Percentiles rank a stretch among this genome's conserved stretches.
These are phyloP conservation scores for Citropsis articulata DNA, from an alignment of 345 rosid species.

Conservation along the genomic window DNA sequence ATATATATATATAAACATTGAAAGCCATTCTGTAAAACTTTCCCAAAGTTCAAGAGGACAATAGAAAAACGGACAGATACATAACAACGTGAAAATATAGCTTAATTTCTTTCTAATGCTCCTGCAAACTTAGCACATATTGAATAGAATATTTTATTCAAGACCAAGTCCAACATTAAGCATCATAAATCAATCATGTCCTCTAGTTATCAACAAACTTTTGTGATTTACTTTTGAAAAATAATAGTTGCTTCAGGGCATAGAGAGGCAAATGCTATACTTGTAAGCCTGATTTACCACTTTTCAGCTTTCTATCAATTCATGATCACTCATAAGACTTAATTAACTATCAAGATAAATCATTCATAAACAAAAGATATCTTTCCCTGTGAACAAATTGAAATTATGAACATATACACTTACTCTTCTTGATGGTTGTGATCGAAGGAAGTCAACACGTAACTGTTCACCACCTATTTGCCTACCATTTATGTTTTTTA, in stretches of 20 bases:
- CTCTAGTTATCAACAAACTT: neutral
- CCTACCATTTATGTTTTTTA: conserved; percentile 78
- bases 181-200: neutral
- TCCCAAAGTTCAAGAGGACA: conserved; percentile 1
- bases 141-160: neutral
- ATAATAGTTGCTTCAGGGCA: neutral
- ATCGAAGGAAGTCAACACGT: conserved; percentile 89
- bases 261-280: neutral
- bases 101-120: neutral
- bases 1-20: neutral
- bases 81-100: neutral
- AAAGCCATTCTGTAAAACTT: neutral
- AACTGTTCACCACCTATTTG: conserved; percentile 73
- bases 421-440: conserved; percentile 72
- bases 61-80: no score
- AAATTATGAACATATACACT: conserved; percentile 24
- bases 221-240: neutral
- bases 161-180: neutral
- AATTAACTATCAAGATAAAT: neutral
- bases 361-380: neutral
- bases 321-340: neutral
- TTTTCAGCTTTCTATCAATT: neutral
- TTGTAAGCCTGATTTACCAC: neutral
- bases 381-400: neutral
- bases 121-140: neutral